Evolutionary conservation across 768 basidiomycete species (phyloP).

Genomic region (Xerocomus spinulosus): DNA sequence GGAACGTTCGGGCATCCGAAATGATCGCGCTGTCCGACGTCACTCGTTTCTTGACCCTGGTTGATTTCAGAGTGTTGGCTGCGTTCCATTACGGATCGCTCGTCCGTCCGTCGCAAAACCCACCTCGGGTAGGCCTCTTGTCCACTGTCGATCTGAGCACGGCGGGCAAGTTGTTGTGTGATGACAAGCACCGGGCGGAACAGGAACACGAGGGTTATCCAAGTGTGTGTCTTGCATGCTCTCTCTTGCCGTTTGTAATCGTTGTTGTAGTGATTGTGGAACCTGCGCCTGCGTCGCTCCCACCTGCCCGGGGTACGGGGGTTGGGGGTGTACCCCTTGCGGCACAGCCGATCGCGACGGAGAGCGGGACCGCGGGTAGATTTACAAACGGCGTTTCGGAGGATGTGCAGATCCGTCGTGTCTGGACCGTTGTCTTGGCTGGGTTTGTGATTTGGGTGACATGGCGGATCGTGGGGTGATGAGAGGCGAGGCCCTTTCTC

Average conservation of each 20-base stretch:
- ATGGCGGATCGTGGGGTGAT: conserved; percentile 15
- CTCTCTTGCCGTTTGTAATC: not conserved
- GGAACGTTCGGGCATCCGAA: conserved; percentile 15
- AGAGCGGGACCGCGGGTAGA: conserved; percentile 1
- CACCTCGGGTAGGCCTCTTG: conserved; percentile 64
- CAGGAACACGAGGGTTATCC: conserved; percentile 24
- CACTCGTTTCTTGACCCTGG: not conserved
- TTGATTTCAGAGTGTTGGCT: conserved; percentile 49
- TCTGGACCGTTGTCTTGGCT: conserved; percentile 17
- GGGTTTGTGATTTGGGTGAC: conserved; percentile 18
- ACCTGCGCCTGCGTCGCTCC: conserved; percentile 36
- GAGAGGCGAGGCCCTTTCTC: not conserved
- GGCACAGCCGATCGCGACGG: conserved; percentile 10
- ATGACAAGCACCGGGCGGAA: conserved; percentile 36
- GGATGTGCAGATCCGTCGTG: conserved; percentile 2
- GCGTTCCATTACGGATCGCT: conserved; percentile 73
- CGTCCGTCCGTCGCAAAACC: conserved; percentile 60
- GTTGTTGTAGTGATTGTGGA: conserved; percentile 37
- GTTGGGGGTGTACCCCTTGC: conserved; percentile 31
- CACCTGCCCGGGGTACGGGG: conserved; percentile 19
- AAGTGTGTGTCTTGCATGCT: conserved; percentile 12
- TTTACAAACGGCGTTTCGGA: conserved; percentile 17
- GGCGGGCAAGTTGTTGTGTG: conserved; percentile 38
- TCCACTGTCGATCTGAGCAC: conserved; percentile 59
- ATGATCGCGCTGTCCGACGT: not conserved